phyloP scores from a whole-genome alignment of 78 protist species.

The Dictyostelium firmibasis region DNA sequence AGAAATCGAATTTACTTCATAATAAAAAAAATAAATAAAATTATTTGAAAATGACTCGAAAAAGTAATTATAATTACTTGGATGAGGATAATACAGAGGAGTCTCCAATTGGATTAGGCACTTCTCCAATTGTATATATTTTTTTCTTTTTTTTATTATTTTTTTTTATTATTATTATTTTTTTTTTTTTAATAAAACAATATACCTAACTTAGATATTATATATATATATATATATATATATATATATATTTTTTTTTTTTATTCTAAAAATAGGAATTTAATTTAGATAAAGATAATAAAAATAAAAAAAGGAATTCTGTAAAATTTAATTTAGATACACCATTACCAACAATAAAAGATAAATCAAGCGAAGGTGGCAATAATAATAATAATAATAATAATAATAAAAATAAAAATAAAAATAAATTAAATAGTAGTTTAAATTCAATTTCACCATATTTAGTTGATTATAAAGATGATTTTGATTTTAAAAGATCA shows the following conservation, averaged over 20 bases:
- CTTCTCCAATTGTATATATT: background rate
- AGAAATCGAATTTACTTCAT: background rate
- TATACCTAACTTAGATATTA: too few relatives aligned
- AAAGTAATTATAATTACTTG: slow-evolving; percentile 13
- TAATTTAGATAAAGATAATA: background rate
- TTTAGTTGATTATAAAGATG: background rate
- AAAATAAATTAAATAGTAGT: background rate
- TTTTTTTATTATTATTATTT: background rate
- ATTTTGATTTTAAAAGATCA: slow-evolving; percentile 6
- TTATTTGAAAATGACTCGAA: background rate
- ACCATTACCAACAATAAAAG: background rate
- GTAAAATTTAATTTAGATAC: background rate
- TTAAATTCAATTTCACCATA: background rate
- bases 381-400: background rate
- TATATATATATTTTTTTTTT: background rate
- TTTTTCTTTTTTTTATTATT: background rate
- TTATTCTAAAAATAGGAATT: background rate
- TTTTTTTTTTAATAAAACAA: too few relatives aligned
- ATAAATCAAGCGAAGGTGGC: background rate
- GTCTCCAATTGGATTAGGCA: background rate
- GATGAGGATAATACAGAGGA: background rate
- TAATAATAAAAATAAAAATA: background rate
- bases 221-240: too few relatives aligned
- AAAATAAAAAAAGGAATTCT: background rate
- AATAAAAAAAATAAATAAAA: background rate